Evolutionary conservation across 495 filamentous ascomycete species (phyloP).

Genomic region (Podospora conica): DNA sequence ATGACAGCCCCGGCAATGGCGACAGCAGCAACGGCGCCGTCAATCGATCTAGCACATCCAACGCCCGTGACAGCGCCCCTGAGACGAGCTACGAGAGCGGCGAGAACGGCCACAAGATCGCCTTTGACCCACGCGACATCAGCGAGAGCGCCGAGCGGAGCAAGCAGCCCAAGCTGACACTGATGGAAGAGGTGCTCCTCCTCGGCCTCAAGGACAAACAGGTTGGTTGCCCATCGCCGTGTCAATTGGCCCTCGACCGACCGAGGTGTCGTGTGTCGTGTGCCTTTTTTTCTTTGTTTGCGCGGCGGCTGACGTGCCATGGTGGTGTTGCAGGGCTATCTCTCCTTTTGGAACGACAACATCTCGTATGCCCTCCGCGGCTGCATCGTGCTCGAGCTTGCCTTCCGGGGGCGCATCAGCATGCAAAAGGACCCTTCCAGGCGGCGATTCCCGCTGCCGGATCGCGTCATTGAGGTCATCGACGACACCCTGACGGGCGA

Average conservation of each 20-base stretch:
- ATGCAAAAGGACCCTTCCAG: slow-evolving; percentile 97
- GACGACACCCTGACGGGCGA: slow-evolving; percentile 97
- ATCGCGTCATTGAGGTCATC: slow-evolving; percentile 91
- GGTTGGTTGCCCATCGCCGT: slow-evolving; percentile 43
- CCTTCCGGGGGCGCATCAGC: slow-evolving; percentile 90
- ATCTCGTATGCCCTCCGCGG: slow-evolving; percentile 96
- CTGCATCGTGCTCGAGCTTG: slow-evolving; percentile 95
- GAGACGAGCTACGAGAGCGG: slow-evolving; percentile 89
- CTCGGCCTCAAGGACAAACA: slow-evolving; percentile 98
- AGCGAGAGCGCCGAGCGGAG: slow-evolving; percentile 93
- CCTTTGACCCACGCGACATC: slow-evolving; percentile 94
- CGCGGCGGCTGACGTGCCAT: background rate
- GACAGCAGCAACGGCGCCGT: slow-evolving; percentile 27
- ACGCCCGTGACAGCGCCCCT: slow-evolving; percentile 56
- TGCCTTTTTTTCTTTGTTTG: background rate
- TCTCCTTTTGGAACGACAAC: slow-evolving; percentile 99
- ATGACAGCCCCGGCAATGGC: slow-evolving; percentile 14
- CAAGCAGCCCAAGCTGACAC: slow-evolving; percentile 95
- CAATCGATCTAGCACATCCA: slow-evolving; percentile 34
- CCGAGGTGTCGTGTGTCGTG: background rate
- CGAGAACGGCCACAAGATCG: slow-evolving; percentile 98
- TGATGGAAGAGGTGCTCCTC: slow-evolving; percentile 97
- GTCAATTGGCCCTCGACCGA: background rate
- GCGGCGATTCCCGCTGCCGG: slow-evolving; percentile 84
- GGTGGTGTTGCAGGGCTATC: slow-evolving; percentile 64